Base-by-base conservation (phyloP, 2,329 filamentous ascomycete species). In the Tolypocladium album region DNA sequence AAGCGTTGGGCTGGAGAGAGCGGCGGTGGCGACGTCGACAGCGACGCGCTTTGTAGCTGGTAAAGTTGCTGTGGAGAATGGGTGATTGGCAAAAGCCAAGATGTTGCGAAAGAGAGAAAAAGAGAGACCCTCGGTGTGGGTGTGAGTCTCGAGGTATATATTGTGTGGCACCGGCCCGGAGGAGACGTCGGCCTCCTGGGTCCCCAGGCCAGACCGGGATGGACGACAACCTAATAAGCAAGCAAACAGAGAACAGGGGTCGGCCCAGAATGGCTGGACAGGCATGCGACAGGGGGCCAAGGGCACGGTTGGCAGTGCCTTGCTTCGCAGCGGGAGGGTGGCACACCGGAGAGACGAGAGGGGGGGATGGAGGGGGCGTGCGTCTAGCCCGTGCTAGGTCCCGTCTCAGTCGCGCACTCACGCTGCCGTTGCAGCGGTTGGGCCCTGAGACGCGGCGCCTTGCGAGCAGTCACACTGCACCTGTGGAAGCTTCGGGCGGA, bases 61-160 rank as follows among this genome's bases (percentile, higher is more conserved):
- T 56, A 58, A 60, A 55, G 55, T 61, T 36, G 36, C 52, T 53
- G 34, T 58, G 57, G 53, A 60, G 59, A 61, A n/a, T 65, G 58
- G 59, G 62, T 73, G 65, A 69, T 75, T 75, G 73, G 73, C 73
- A 73, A 64, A 63, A 64, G 73, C 73, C 73, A 75, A 74, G 69
- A 67, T 68, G 66, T 64, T 68, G 67, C 60, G 65, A 66, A 63
- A 60, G 66, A 66, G 63, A 60, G 66, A 67, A 68, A 64, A 62
- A 63, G 62, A 60, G 59, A 62, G 63, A 55, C 59, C 40, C 47
- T 47, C 55, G 58, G 62, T 60, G 65, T 62, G 67, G 64, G 71
- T 64, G 70, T 68, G 67, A 61, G 66, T 65, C 36, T 38, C 63
- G 64, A 64, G 65, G 66, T 70, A 71, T 74, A 72, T 72, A 71